A percentile compares a stretch with the other conserved stretches of the same genome.
phyloP scores from a whole-genome alignment of 2,329 filamentous ascomycete species.

The Clarireedia monteithiana region DNA sequence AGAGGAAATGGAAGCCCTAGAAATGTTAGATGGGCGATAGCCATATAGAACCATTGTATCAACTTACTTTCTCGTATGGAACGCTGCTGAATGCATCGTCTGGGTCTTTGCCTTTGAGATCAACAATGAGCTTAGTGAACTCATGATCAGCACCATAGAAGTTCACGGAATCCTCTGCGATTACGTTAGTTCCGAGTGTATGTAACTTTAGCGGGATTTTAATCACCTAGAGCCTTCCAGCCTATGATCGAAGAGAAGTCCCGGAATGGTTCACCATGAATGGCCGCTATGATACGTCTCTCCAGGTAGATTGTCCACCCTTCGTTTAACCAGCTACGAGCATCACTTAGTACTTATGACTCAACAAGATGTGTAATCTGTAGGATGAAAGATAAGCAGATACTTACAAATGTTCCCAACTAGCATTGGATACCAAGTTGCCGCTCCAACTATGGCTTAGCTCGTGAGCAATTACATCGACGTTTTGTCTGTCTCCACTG shows the following conservation, averaged over 20 bases:
- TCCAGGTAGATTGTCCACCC: constrained; percentile 96
- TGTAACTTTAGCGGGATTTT: background rate
- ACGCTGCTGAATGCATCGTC: constrained; percentile 92
- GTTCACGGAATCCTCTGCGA: constrained; percentile 63
- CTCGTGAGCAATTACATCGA: constrained; percentile 93
- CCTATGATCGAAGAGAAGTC: constrained; percentile 95
- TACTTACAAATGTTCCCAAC: constrained; percentile 68
- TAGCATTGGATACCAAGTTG: constrained; percentile 71
- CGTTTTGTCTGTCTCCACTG: constrained; percentile 81
- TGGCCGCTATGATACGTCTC: constrained; percentile 66
- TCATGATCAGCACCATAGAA: constrained; percentile 77
- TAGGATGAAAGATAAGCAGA: background rate
- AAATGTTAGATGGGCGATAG: background rate
- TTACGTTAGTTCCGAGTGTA: constrained; percentile 1
- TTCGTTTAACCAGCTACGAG: constrained; percentile 55
- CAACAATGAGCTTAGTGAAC: constrained; percentile 85
- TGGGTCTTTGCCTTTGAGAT: constrained; percentile 84
- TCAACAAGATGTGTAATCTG: background rate
- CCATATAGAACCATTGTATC: background rate
- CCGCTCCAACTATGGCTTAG: constrained; percentile 76
- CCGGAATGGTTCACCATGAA: constrained; percentile 79
- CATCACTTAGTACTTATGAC: background rate
- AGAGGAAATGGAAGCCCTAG: constrained; percentile 81
- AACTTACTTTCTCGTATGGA: constrained; percentile 74
- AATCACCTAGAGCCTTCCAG: constrained; percentile 60